These are phyloP conservation scores for Mitragyna speciosa DNA, from an alignment of 257 asterid species.

Conservation along the genomic window DNA sequence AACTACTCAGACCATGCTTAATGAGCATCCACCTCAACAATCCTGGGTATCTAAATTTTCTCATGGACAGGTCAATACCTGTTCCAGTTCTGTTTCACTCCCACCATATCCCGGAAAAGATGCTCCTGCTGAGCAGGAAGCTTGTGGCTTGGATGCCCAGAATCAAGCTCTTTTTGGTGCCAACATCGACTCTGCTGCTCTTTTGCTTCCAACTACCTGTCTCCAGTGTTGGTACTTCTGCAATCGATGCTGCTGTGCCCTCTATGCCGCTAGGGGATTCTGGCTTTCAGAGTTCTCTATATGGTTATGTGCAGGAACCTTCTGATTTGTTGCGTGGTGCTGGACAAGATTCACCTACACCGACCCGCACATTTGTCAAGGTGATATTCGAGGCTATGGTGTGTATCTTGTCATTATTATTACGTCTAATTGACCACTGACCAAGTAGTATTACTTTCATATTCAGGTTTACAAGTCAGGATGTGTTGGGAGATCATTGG, in stretches of 20 bases:
- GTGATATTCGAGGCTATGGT: conserved; percentile 32
- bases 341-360: conserved; percentile 64
- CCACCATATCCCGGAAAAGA: conserved; percentile 63
- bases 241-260: conserved; percentile 61
- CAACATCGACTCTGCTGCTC: conserved; percentile 64
- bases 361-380: conserved; percentile 67
- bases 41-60: conserved; percentile 63
- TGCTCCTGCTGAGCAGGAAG: conserved; percentile 55
- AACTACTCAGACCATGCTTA: conserved; percentile 51
- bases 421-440: neutral
- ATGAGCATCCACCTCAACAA: conserved; percentile 63
- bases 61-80: conserved; percentile 40
- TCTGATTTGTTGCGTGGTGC: conserved; percentile 62
- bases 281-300: conserved; percentile 64
- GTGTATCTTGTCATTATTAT: neutral
- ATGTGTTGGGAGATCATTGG: conserved; percentile 90
- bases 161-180: conserved; percentile 63
- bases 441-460: conserved; percentile 11
- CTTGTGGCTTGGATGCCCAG: conserved; percentile 54
- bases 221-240: conserved; percentile 49
- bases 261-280: conserved; percentile 59
- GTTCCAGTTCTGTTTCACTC: conserved; percentile 46
- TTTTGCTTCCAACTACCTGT: conserved; percentile 71
- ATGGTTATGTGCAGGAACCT: conserved; percentile 68
- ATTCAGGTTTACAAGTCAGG: conserved; percentile 80